Conservation (phyloP, 352 stramenopile species). For the Aphanomyces cochlioides region DNA sequence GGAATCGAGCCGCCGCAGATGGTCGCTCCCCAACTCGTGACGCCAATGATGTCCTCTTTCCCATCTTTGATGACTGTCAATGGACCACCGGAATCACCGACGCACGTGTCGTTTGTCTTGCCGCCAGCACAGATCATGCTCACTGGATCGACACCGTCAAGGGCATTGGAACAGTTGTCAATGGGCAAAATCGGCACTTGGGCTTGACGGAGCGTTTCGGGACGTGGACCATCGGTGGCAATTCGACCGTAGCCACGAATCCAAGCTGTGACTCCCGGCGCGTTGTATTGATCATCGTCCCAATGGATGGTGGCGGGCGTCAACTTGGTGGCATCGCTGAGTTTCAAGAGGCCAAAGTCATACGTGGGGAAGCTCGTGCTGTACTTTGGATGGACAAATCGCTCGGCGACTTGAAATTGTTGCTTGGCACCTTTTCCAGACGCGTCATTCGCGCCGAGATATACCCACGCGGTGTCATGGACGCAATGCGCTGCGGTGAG, state of each 20-base stretch:
- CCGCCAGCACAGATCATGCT: constrained; percentile 59
- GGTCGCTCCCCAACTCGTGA: constrained; percentile 57
- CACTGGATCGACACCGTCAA: constrained; percentile 46
- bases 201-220: constrained; percentile 41
- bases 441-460: no score
- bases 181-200: constrained; percentile 44
- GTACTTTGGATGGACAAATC: constrained; percentile 52
- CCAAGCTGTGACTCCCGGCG: constrained; percentile 45
- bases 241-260: constrained; percentile 33
- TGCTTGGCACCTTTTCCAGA: constrained; percentile 40
- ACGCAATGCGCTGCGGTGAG: no score
- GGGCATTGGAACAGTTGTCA: constrained; percentile 10
- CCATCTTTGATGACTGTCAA: constrained; percentile 34
- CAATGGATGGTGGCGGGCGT: constrained; percentile 39
- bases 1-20: constrained; percentile 44
- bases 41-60: constrained; percentile 43
- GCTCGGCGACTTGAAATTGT: constrained; percentile 47
- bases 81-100: constrained; percentile 53
- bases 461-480: no score
- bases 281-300: constrained; percentile 44
- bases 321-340: constrained; percentile 41
- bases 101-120: constrained; percentile 50
- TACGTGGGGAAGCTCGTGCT: constrained; percentile 38
- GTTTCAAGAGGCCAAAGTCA: constrained; percentile 60
- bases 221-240: constrained; percentile 30